Base-by-base conservation (phyloP, 345 rosid species). In the Sonneratia alba region DNA sequence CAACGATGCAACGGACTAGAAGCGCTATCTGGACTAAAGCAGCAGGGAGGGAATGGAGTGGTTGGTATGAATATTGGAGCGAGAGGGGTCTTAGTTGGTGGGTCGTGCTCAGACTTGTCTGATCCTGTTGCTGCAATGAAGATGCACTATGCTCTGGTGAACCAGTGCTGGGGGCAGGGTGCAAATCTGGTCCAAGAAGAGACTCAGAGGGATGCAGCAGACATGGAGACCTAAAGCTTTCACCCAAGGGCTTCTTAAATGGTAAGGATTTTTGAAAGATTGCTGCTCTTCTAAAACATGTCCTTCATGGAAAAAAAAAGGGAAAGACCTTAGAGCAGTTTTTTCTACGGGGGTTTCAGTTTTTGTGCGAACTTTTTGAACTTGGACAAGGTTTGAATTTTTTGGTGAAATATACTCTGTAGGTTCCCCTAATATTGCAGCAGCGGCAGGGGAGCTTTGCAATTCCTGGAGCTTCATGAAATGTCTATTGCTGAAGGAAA, bases 111-210 rank as follows among this genome's bases (percentile, higher is more conserved):
- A 0, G 80, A 77, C 12, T 77, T 89, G 63, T 84, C 89, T 0
- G 92, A 90, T 71, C 91, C 96, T 0, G 90, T 89, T 73, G 85
- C 85, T 0, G 92, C 90, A 53, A 76, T 90, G 34, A 85, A 79
- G 66, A 77, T 78, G 85, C 96, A 87, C 56, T 86, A 71, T 64
- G 81, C 90, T 0, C 84, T 81, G 51, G 15, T 47, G 0, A 87
- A 80, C 69, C 87, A 81, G 73, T 81, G 62, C 53, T 73, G 80
- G 9, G 85, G 82, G 21, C 70, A 68, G 18, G 56, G 70, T 13
- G 56, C 19, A n/a, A n/a, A 27, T 43, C 14, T 62, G 11, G 27
- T 12, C 66, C 37, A 32, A 62, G 66, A 62, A 62, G 66, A 62
- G 11, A 24, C 66, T 27, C 66, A 13, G 32, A 62, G 66, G 27